These are phyloP conservation scores for Torrubiella hemipterigena DNA, from an alignment of 2,329 filamentous ascomycete genomes.

Conservation along the genomic window DNA sequence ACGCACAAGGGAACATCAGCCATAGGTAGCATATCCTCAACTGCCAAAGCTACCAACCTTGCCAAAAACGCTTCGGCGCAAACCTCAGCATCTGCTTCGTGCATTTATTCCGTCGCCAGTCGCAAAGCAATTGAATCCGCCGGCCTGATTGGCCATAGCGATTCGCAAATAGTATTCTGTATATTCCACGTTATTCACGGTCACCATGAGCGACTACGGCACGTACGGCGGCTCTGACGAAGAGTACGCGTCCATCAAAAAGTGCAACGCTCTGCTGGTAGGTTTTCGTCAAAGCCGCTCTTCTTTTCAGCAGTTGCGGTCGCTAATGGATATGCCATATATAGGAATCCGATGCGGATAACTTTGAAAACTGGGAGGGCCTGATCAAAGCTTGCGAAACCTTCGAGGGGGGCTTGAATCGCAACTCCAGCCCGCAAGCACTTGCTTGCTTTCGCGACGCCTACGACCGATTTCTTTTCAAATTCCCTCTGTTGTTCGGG, in stretches of 20 bases:
- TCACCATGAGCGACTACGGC: constrained; percentile 55
- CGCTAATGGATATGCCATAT: constrained; percentile 3
- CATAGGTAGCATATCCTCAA: too few species aligned
- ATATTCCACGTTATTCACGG: constrained; percentile 1
- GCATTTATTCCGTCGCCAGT: not conserved
- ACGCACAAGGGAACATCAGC: too few species aligned
- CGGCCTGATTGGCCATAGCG: too few species aligned
- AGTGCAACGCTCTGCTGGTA: constrained; percentile 68
- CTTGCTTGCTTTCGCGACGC: constrained; percentile 77
- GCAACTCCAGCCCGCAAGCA: constrained; percentile 90
- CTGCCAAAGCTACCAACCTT: too few species aligned
- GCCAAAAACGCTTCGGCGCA: too few species aligned
- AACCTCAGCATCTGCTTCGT: not conserved
- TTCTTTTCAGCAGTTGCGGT: not conserved
- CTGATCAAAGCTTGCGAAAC: constrained; percentile 71
- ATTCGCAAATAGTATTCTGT: not conserved
- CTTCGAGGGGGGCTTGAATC: constrained; percentile 85
- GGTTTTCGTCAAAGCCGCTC: constrained; percentile 7
- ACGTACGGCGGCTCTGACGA: constrained; percentile 65
- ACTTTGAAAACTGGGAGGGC: constrained; percentile 92
- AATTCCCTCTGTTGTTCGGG: constrained; percentile 90
- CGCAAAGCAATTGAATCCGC: not conserved
- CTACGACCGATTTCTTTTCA: constrained; percentile 86
- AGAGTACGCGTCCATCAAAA: constrained; percentile 71
- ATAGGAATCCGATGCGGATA: constrained; percentile 64